phyloP scores from a whole-genome alignment of 257 asterid genomes.

The Lithospermum erythrorhizon region DNA sequence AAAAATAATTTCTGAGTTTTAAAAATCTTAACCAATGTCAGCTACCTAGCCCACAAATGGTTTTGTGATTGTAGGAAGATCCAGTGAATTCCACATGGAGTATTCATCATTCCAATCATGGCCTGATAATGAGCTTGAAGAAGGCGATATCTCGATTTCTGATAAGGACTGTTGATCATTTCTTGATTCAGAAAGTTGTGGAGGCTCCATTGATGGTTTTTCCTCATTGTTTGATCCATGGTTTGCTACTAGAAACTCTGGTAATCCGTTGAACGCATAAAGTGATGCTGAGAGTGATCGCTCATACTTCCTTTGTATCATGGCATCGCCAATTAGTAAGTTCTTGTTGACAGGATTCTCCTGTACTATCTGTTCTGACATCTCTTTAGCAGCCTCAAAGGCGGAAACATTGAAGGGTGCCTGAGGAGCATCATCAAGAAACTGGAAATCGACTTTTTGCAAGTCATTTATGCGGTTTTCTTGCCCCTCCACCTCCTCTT shows the following conservation, averaged over 20 bases:
- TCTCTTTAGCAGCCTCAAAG: constrained; percentile 10
- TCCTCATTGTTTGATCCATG: constrained; percentile 4
- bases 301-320: constrained; percentile 13
- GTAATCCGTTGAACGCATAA: constrained; percentile 12
- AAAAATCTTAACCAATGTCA: background rate
- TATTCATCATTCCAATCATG: constrained; percentile 30
- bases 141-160: constrained; percentile 10
- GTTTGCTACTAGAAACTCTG: constrained; percentile 11
- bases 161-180: background rate
- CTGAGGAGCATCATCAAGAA: constrained; percentile 9
- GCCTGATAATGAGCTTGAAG: constrained; percentile 13
- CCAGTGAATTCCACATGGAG: constrained; percentile 33
- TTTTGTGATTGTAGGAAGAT: constrained; percentile 29
- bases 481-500: constrained; percentile 1
- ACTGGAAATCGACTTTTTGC: constrained; percentile 5
- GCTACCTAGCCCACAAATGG: constrained; percentile 5
- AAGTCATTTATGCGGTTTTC: background rate
- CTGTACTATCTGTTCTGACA: constrained; percentile 6
- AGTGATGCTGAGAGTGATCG: constrained; percentile 10
- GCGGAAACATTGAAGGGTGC: constrained; percentile 2
- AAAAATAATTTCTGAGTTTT: background rate
- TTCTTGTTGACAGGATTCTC: constrained; percentile 11
- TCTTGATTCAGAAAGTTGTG: constrained; percentile 1
- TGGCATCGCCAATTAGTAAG: constrained; percentile 6
- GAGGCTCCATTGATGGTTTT: constrained; percentile 4